Percentiles rank a stretch among this genome's conserved stretches.
phyloP scores from a whole-genome alignment of 192 early-diverging fungal genomes.

The Umbelopsis sp. region DNA sequence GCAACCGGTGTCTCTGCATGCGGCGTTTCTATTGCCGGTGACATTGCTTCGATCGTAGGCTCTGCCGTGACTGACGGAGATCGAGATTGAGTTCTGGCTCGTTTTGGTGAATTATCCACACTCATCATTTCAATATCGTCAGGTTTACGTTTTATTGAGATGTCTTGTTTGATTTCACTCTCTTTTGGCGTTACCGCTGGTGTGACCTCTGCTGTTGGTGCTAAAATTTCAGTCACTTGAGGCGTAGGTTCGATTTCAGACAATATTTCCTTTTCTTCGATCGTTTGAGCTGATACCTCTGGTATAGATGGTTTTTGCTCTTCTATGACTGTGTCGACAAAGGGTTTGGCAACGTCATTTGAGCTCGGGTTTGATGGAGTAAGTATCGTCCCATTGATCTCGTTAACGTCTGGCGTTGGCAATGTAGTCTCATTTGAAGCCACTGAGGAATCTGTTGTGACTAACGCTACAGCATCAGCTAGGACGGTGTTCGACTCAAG shows the following conservation, averaged over 20 bases:
- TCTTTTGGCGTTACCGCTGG: neutral
- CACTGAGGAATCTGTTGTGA: neutral
- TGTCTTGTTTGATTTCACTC: neutral
- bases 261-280: neutral
- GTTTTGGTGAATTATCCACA: neutral
- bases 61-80: neutral
- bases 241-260: neutral
- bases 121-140: slow-evolving; percentile 1
- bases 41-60: neutral
- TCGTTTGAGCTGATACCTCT: neutral
- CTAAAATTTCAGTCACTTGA: neutral
- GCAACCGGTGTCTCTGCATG: no score
- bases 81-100: neutral
- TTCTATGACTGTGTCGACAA: neutral
- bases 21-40: neutral
- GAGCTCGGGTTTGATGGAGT: neutral
- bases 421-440: neutral
- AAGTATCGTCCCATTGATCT: neutral
- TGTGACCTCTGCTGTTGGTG: neutral
- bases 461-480: neutral
- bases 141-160: neutral
- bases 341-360: neutral
- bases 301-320: neutral
- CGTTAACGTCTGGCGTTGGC: neutral
- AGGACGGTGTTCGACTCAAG: neutral